Base-by-base conservation (phyloP, 192 early-diverging fungal species). In the Linnemannia exigua region DNA sequence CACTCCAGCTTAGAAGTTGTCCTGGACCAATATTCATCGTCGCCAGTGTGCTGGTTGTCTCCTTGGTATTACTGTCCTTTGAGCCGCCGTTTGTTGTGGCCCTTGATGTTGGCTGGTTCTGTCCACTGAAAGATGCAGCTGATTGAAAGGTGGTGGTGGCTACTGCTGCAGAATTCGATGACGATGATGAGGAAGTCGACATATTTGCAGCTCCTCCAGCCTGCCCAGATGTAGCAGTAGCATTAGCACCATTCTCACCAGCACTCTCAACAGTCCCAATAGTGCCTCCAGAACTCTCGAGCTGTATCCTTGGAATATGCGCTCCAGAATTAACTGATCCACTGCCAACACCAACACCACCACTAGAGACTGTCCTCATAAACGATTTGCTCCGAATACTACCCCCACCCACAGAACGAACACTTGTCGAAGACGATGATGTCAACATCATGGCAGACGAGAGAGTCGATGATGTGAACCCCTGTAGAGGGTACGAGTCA, bases 1-100 rank as follows among this genome's bases (percentile, higher is more conserved):
- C 87, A 77, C 88, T 90, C 75, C 91, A 92, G 19, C 88, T 82
- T 11, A 91, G 77, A 69, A 92, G 80, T 54, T 90, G 89, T n/a
- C 89, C 81, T 3, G 88, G 87, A 4, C 89, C 84, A 47, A 86
- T 75, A 31, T 86, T 86, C 77, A 86, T 80, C 1, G 48, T 31
- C 14, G 50, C 74, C n/a, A 82, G 33, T 3, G 76, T 38, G 44
- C 74, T 88, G 33, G 67, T 46, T 15, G 70, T 25, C 5, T 79
- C 68, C 19, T 46, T 72, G 19, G 52, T 37, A 47, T 67, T 25
- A 54, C 47, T 58, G 35, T 16, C 48, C 54, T 63, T 61, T 25
- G 38, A 3, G 36, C 51, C 31, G 4, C 25, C 31, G 36, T 70
- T 77, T 1, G 48, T n/a, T 9, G 51, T 28, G 11, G 16, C 41